A percentile compares a stretch with the other conserved stretches of the same genome.
These are phyloP conservation scores for Flaveria bidentis DNA, from an alignment of 129 eudicot genomes.

Conservation along the genomic window DNA sequence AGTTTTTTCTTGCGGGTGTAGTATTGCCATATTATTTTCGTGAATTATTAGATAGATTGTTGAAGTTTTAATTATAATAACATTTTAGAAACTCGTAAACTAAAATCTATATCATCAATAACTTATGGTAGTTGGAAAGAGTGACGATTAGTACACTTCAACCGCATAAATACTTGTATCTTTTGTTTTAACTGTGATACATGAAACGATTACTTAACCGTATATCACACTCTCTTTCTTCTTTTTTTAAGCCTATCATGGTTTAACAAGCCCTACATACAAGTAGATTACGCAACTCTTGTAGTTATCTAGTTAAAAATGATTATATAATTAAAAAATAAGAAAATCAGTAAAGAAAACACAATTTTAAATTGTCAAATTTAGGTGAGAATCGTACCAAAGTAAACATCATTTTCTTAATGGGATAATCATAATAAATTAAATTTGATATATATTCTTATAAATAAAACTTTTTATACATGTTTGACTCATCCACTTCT, in stretches of 20 bases:
- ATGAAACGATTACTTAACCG: neutral
- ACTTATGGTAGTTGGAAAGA: neutral
- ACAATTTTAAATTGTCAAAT: neutral
- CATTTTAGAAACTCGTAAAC: neutral
- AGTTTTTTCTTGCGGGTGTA: neutral
- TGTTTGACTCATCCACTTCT: neutral
- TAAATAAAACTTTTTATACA: neutral
- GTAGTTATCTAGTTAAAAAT: neutral
- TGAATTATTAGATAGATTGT: neutral
- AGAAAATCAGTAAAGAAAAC: neutral
- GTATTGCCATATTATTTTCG: neutral
- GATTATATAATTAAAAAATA: too few species aligned
- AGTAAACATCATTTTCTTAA: neutral
- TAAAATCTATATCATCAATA: neutral
- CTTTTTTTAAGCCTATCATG: too few species aligned
- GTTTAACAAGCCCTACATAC: neutral
- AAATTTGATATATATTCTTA: neutral
- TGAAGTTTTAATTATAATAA: neutral
- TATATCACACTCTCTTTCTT: neutral
- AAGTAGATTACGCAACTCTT: too few species aligned
- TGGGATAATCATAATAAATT: neutral
- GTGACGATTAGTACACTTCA: neutral
- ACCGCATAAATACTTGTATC: neutral
- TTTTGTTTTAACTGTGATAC: neutral
- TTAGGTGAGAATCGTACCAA: too few species aligned